phyloP scores from a whole-genome alignment of 495 filamentous ascomycete species.

The Lasiosphaeris hirsuta region DNA sequence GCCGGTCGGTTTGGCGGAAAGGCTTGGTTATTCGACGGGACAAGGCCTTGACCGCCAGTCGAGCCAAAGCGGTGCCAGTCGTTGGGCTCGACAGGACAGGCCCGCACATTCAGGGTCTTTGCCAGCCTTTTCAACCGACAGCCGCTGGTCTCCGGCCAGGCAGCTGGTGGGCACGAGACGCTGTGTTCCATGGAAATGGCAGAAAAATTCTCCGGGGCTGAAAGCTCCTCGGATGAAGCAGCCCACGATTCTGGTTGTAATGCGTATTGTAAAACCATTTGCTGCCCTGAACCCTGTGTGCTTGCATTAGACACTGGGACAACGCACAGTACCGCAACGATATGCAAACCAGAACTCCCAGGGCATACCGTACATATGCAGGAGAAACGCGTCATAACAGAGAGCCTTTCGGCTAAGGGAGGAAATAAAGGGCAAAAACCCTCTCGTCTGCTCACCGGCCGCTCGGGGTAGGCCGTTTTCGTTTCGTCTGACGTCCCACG shows the following conservation, averaged over 20 bases:
- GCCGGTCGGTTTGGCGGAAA: not conserved
- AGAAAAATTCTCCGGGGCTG: not conserved
- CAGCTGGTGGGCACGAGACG: not conserved
- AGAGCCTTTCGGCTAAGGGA: not conserved
- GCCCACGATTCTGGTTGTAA: not conserved
- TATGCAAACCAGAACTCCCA: slow-evolving; percentile 11
- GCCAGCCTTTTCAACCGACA: slow-evolving; percentile 12
- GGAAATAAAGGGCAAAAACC: slow-evolving; percentile 10
- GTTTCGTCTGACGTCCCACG: slow-evolving; percentile 16
- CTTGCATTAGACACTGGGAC: slow-evolving; percentile 16
- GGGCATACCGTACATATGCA: slow-evolving; percentile 11
- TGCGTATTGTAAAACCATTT: slow-evolving; percentile 4
- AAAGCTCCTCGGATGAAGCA: not conserved
- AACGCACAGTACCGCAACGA: slow-evolving; percentile 7
- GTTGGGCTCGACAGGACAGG: slow-evolving; percentile 7
- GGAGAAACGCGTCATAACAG: slow-evolving; percentile 10
- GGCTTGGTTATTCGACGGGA: slow-evolving; percentile 10
- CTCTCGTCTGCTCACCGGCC: slow-evolving; percentile 5
- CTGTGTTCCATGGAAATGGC: not conserved
- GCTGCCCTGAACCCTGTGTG: slow-evolving; percentile 20
- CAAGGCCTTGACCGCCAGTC: slow-evolving; percentile 12
- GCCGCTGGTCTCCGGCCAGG: not conserved
- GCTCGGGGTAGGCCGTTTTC: slow-evolving; percentile 6
- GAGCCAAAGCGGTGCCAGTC: not conserved
- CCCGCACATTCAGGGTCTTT: slow-evolving; percentile 8